Percentiles rank a stretch among this genome's conserved stretches.
Evolutionary conservation across 2,329 filamentous ascomycete genomes (phyloP).

Genomic region (Cryphonectria radicalis): DNA sequence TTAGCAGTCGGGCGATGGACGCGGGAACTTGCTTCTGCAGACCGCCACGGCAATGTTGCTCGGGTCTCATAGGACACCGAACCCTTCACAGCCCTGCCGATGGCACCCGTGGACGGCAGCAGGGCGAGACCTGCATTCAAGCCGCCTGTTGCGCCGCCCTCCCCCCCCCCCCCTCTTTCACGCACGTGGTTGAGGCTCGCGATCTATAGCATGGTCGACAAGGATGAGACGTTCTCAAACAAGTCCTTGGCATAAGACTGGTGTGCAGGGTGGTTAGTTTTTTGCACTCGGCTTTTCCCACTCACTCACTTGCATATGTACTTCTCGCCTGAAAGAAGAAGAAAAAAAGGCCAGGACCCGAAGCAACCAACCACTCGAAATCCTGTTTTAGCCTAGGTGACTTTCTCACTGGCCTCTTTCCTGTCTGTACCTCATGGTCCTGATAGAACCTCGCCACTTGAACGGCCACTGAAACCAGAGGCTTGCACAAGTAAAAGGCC

Average conservation of each 20-base stretch:
- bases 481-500: constrained; percentile 10
- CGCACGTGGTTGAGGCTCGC: constrained; percentile 27
- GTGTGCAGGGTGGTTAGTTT: neutral
- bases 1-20: neutral
- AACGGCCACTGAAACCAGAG: constrained; percentile 27
- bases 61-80: neutral
- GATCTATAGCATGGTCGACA: constrained; percentile 20
- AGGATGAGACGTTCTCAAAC: constrained; percentile 20
- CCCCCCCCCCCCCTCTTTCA: neutral
- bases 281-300: constrained; percentile 18
- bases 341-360: neutral
- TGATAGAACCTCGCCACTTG: constrained; percentile 12
- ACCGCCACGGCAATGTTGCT: neutral
- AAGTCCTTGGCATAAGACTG: constrained; percentile 10
- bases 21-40: constrained; percentile 3
- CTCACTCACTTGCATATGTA: neutral
- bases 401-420: neutral
- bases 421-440: constrained; percentile 12
- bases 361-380: neutral
- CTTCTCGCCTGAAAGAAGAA: neutral
- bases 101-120: neutral
- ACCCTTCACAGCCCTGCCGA: neutral
- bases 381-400: neutral
- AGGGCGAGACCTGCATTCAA: constrained; percentile 1
- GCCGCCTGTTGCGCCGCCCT: neutral